Evolutionary conservation across 2,329 filamentous ascomycete species (phyloP).

Genomic region (Botryotinia calthae): DNA sequence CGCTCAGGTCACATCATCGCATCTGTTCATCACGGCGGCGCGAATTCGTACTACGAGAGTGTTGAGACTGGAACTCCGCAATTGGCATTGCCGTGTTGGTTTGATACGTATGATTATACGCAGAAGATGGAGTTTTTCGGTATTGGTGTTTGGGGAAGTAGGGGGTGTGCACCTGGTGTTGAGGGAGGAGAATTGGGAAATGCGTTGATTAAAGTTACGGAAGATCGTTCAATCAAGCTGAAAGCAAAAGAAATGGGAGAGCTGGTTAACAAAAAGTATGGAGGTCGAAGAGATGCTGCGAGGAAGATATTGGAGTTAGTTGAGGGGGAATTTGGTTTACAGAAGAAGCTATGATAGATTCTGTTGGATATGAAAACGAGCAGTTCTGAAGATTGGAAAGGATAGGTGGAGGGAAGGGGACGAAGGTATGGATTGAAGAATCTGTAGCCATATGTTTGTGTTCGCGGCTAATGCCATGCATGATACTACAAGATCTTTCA

Average conservation of each 20-base stretch:
- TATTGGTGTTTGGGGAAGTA: constrained; percentile 38
- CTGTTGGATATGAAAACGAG: neutral
- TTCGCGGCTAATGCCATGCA: neutral
- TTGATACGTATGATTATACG: constrained; percentile 48
- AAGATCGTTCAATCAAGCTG: neutral
- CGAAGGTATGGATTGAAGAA: neutral
- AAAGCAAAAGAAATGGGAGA: constrained; percentile 7
- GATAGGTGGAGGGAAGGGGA: too few relatives aligned
- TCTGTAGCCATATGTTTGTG: neutral
- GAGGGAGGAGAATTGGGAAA: neutral
- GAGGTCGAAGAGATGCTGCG: constrained; percentile 12
- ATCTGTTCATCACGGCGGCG: constrained; percentile 44
- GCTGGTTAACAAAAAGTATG: constrained; percentile 1
- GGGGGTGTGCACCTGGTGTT: neutral
- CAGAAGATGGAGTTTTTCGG: constrained; percentile 44
- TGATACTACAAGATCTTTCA: neutral
- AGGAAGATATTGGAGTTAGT: constrained; percentile 14
- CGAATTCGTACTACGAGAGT: constrained; percentile 45
- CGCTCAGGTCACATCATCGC: constrained; percentile 40
- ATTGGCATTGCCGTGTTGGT: constrained; percentile 47
- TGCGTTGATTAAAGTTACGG: neutral
- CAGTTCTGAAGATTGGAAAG: neutral
- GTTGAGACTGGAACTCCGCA: constrained; percentile 46
- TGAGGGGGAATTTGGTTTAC: neutral
- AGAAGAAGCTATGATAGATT: neutral